These are phyloP conservation scores for Epichloe hybrida DNA, from an alignment of 2,329 filamentous ascomycete genomes.

Conservation along the genomic window DNA sequence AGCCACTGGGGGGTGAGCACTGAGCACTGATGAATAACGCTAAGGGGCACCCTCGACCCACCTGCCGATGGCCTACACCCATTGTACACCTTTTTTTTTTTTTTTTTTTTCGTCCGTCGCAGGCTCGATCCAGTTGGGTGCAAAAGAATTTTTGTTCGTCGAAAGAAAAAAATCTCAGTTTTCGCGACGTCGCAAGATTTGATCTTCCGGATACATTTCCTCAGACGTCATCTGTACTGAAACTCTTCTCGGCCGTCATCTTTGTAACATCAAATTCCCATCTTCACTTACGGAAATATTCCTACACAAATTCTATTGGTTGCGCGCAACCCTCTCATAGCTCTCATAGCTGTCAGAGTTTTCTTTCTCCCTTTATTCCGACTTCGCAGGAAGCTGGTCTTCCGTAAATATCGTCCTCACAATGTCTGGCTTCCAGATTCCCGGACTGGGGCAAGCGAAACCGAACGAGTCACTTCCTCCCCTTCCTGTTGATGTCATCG, in stretches of 20 bases:
- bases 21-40: background rate
- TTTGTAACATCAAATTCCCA: too few relatives aligned
- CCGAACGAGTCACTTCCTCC: conserved; percentile 28
- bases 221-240: background rate
- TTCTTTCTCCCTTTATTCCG: too few relatives aligned
- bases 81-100: background rate
- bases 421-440: conserved; percentile 31
- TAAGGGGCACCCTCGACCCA: background rate
- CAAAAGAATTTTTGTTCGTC: background rate
- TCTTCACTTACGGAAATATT: too few relatives aligned
- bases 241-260: background rate
- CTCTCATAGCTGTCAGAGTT: too few relatives aligned
- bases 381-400: background rate
- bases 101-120: background rate
- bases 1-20: background rate
- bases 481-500: conserved; percentile 19
- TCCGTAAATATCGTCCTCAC: background rate
- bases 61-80: background rate
- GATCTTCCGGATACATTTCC: background rate
- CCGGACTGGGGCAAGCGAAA: conserved; percentile 29
- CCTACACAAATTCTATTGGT: background rate
- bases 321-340: background rate
- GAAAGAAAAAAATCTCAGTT: background rate
- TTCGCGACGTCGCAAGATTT: background rate
- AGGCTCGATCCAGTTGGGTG: background rate